phyloP scores from a whole-genome alignment of 1,139 yeast genomes.

The Pichia sp. region DNA sequence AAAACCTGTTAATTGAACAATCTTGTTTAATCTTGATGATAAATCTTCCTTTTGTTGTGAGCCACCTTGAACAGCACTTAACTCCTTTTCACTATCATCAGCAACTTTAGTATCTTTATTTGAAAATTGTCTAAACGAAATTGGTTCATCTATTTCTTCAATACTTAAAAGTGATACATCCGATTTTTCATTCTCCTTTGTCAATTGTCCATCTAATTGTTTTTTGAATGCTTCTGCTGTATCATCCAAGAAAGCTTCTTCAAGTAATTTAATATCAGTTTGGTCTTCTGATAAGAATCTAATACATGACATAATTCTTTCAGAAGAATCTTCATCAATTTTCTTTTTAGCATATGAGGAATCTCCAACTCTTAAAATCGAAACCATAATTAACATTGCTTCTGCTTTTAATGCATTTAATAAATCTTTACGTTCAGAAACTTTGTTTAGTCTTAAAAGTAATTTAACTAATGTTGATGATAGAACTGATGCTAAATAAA shows the following conservation, averaged over 20 bases:
- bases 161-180: slow-evolving; percentile 60
- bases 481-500: slow-evolving; percentile 82
- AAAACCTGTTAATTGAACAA: slow-evolving; percentile 92
- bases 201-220: slow-evolving; percentile 41
- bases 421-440: slow-evolving; percentile 48
- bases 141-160: slow-evolving; percentile 76
- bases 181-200: slow-evolving; percentile 53
- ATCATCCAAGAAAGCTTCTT: slow-evolving; percentile 76
- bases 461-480: slow-evolving; percentile 86
- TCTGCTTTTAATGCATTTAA: slow-evolving; percentile 89
- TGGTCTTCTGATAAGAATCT: slow-evolving; percentile 61
- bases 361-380: slow-evolving; percentile 85
- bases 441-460: slow-evolving; percentile 66
- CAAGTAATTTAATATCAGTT: slow-evolving; percentile 40
- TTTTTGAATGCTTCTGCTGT: slow-evolving; percentile 75
- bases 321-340: slow-evolving; percentile 93
- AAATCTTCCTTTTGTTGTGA: slow-evolving; percentile 49
- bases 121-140: slow-evolving; percentile 77
- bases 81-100: slow-evolving; percentile 37
- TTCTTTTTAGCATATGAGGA: slow-evolving; percentile 66
- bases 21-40: slow-evolving; percentile 76
- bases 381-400: slow-evolving; percentile 87
- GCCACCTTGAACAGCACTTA: slow-evolving; percentile 41
- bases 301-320: slow-evolving; percentile 80
- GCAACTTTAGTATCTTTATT: slow-evolving; percentile 38